Evolutionary conservation across 257 asterid genomes (phyloP).

Genomic region (Rubia yunnanensis): DNA sequence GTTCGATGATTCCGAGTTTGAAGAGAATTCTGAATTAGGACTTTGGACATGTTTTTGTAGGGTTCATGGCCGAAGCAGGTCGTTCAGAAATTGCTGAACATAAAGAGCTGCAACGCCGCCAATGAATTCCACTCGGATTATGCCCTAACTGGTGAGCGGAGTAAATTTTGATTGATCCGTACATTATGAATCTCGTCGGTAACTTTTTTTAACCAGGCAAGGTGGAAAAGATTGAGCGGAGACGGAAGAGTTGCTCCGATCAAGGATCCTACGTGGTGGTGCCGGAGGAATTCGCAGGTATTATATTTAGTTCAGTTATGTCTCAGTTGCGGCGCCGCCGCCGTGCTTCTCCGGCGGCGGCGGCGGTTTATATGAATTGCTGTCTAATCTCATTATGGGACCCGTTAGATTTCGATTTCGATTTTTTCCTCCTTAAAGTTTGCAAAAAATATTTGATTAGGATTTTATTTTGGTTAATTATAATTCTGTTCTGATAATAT

Average conservation of each 20-base stretch:
- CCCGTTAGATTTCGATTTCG: not conserved
- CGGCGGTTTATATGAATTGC: conserved; percentile 8
- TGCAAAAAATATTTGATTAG: not conserved
- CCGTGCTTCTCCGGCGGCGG: not conserved
- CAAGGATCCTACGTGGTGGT: conserved; percentile 60
- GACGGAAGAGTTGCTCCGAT: conserved; percentile 73
- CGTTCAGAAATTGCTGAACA: conserved; percentile 60
- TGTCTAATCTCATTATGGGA: not conserved
- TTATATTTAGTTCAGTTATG: not conserved
- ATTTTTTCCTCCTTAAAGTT: not conserved
- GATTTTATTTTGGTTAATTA: not conserved
- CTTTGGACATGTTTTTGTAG: conserved; percentile 24
- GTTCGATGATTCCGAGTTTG: not conserved
- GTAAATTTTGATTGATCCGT: not conserved
- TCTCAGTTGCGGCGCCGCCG: not conserved
- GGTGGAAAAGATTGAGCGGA: conserved; percentile 24
- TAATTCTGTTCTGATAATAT: conserved; percentile 14
- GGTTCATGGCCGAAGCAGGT: conserved; percentile 64
- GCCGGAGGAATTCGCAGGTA: conserved; percentile 80
- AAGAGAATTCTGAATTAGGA: not conserved
- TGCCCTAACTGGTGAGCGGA: conserved; percentile 26
- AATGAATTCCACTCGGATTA: conserved; percentile 64
- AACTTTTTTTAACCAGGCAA: conserved; percentile 13
- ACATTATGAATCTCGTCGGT: not conserved
- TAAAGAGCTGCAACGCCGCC: conserved; percentile 24